Base-by-base conservation (phyloP, 225 moss, liverwort and hornwort species). In the Takakia lepidozioides region DNA sequence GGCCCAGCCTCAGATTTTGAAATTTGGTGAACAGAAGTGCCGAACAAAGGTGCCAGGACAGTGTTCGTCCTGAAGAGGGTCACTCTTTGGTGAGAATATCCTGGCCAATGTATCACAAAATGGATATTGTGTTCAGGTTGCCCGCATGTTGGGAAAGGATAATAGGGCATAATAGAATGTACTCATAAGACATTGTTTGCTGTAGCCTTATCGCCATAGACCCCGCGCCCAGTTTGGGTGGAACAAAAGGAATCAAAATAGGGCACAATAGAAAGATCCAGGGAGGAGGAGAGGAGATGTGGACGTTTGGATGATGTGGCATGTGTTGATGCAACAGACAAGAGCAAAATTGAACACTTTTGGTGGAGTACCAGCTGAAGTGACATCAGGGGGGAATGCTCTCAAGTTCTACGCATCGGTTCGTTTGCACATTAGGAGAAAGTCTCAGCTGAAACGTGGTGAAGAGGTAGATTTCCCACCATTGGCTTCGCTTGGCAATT, bases 371-470 rank as follows among this genome's bases (percentile, higher is more conserved):
- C 38, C 51, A 46, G 63, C 57, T 34, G 73, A 88, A 64, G 81
- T 88, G 27, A 78, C 68, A 30, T 58, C 78, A n/a, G 84, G 81
- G 55, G 81, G 81, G 63, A 81, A 81, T 72, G 72, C 81, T 37
- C 65, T 84, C 43, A 81, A 69, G 48, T 88, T 81, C 43, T 84
- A 81, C 56, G 69, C 88, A 43, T 78, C 75, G 19, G 62, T 88
- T 26, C 81, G 73, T 30, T 67, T 84, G 24, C 69, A 84, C 59
- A 78, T 71, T 39, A 59, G 66, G 63, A 78, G 69, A 52, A 69
- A 65, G 26, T 71, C 67, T 16, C 59, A 67, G 46, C 63, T 84
- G 13, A 78, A 77, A 65, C 70, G 67, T 49, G 81, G 81, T 27
- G 70, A 82, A 54, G 59, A 63, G 75, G 81, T 81, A 68, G 15